Percentiles rank a stretch among this genome's conserved stretches.
These are phyloP conservation scores for Pseudogymnoascus sp. DNA, from an alignment of 2,329 filamentous ascomycete genomes.

Conservation along the genomic window DNA sequence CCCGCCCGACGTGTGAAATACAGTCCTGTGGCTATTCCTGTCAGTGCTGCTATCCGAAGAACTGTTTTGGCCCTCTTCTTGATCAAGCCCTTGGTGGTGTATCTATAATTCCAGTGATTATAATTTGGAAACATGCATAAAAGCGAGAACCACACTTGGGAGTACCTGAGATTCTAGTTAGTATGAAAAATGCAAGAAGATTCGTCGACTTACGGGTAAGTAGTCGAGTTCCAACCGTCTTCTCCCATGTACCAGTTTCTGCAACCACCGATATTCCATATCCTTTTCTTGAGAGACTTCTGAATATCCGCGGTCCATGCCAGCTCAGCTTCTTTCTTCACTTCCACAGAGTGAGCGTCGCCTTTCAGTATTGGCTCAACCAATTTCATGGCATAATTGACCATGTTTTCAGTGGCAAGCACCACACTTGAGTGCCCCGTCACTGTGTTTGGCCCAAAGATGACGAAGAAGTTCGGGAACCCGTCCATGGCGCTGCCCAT, in stretches of 20 bases:
- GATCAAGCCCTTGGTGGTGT: conserved; percentile 40
- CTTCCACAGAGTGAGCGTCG: conserved; percentile 37
- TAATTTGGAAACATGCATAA: conserved; percentile 46
- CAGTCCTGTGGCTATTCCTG: not conserved
- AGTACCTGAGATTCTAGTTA: conserved; percentile 31
- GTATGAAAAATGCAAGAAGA: not conserved
- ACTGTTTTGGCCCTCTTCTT: conserved; percentile 23
- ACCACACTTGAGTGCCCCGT: conserved; percentile 53
- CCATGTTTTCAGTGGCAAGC: conserved; percentile 49
- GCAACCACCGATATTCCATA: conserved; percentile 42
- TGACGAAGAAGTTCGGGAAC: conserved; percentile 53
- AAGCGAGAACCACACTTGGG: conserved; percentile 43
- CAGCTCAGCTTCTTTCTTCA: conserved; percentile 41
- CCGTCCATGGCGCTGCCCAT: conserved; percentile 49
- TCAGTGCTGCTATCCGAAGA: not conserved
- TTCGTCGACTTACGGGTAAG: conserved; percentile 36
- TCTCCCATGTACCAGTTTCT: conserved; percentile 42
- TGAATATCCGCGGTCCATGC: conserved; percentile 43
- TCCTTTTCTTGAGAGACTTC: conserved; percentile 35
- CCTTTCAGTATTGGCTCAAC: conserved; percentile 44
- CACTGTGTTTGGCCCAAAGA: conserved; percentile 52
- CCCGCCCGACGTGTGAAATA: not conserved
- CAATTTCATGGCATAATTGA: conserved; percentile 47
- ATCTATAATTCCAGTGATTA: conserved; percentile 45
- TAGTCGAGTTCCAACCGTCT: conserved; percentile 41